Percentiles rank a stretch among this genome's conserved stretches.
These are phyloP conservation scores for Trichosporon asahii DNA, from an alignment of 1,284 basidiomycete species.

Conservation along the genomic window DNA sequence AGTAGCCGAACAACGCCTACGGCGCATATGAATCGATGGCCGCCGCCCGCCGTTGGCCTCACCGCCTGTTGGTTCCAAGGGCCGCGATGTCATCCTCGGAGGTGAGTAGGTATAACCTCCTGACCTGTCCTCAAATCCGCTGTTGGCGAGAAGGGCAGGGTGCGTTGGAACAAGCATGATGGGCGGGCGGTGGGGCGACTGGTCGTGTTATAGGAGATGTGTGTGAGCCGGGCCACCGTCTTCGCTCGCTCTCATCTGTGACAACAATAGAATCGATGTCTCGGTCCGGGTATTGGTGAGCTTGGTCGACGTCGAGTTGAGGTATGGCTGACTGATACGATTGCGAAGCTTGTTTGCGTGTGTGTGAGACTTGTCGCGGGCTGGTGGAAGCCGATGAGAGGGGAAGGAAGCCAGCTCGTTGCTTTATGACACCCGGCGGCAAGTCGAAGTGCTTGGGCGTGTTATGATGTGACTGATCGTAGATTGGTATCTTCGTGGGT, in stretches of 20 bases:
- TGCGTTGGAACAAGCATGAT: background rate
- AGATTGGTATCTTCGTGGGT: background rate
- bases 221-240: background rate
- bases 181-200: background rate
- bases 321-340: background rate
- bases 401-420: background rate
- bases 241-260: background rate
- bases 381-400: background rate
- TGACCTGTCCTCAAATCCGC: background rate
- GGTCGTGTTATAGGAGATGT: background rate
- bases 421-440: background rate
- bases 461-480: background rate
- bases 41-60: background rate
- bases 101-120: background rate
- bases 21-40: conserved; percentile 4
- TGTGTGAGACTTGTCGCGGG: background rate
- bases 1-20: background rate
- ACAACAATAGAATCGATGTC: conserved; percentile 1
- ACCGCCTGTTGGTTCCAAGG: background rate
- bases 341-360: background rate
- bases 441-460: background rate
- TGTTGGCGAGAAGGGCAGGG: background rate
- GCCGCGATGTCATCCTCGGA: background rate
- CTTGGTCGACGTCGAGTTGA: background rate
- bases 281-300: background rate